Evolutionary conservation across 2,329 filamentous ascomycete genomes (phyloP), one percentile per base, ranked within the genome.

Genomic region (Aspergillus hiratsukae): DNA sequence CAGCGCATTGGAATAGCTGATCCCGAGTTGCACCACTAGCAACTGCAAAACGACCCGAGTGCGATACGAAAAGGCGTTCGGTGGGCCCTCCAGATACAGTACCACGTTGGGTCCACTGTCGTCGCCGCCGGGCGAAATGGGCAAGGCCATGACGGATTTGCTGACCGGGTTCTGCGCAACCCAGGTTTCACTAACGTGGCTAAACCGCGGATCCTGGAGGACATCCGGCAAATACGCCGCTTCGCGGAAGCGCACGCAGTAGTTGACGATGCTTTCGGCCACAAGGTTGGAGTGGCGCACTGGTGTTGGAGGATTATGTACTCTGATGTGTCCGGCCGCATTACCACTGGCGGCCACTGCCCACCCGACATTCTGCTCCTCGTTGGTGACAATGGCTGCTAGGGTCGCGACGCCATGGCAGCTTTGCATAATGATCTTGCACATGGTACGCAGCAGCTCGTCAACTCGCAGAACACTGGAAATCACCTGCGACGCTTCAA

Each of bases 401-500:
- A 84, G 76, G 11, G 31, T 35, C 37, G 84, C 83, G 3, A 83
- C 83, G 0, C 78, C 78, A 28, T 83, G 84, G 14, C 84, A 86
- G 1, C 83, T 84, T 62, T 87, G 84, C 6, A 87, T 70, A 28
- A 87, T 85, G 58, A 87, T 86, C 55, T 82, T 81, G 17, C 83
- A 82, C 78, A 87, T 85, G 68, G 86, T 86, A 2, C 79, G 78
- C 54, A 87, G 74, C 3, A 87, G 75, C 52, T 81, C 82, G 57
- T 87, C 84, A 45, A 87, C 81, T 58, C 86, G 80, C 14, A 87
- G 75, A 63, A 87, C 84, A 14, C 83, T 86, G 7, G 84, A 87
- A 61, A 87, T 80, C 4, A 87, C 78, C 66, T 87, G 84, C 53
- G 81, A 86, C 27, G 83, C 85, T 62, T 87, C 83, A 3, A 87